These are phyloP conservation scores for Cicer bijugum DNA, from an alignment of 306 rosid genomes.

Conservation along the genomic window DNA sequence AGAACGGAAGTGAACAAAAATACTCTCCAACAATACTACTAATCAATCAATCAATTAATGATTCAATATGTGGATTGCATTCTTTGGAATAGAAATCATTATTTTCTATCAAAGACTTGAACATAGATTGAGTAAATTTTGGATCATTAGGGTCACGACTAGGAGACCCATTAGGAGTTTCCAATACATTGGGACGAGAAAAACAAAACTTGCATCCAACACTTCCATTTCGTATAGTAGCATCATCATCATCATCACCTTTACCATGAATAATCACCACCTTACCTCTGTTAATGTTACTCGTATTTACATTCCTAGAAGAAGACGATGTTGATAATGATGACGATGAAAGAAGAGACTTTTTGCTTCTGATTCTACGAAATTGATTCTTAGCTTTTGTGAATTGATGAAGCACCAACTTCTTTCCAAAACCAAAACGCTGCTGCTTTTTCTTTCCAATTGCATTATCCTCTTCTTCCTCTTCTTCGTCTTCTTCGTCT, in stretches of 20 bases:
- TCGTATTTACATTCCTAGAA: slow-evolving; percentile 28
- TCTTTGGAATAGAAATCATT: slow-evolving; percentile 75
- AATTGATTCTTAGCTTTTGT: slow-evolving; percentile 52
- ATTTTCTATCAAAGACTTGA: slow-evolving; percentile 63
- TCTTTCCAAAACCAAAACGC: slow-evolving; percentile 43
- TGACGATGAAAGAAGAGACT: slow-evolving; percentile 41
- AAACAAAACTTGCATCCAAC: slow-evolving; percentile 70
- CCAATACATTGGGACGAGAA: slow-evolving; percentile 53
- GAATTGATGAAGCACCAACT: slow-evolving; percentile 51
- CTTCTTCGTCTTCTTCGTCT: slow-evolving; percentile 50
- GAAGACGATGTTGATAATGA: slow-evolving; percentile 28
- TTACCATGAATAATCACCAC: slow-evolving; percentile 27
- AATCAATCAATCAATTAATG: slow-evolving; percentile 30
- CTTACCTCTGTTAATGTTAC: slow-evolving; percentile 45
- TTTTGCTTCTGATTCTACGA: slow-evolving; percentile 44
- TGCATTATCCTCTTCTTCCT: slow-evolving; percentile 34
- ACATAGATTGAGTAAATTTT: slow-evolving; percentile 58
- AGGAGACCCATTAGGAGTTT: slow-evolving; percentile 53
- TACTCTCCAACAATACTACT: slow-evolving; percentile 37
- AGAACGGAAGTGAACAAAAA: slow-evolving; percentile 23
- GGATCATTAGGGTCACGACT: slow-evolving; percentile 64
- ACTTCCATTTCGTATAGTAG: slow-evolving; percentile 32
- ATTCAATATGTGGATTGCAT: slow-evolving; percentile 68
- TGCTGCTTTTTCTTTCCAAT: slow-evolving; percentile 45
- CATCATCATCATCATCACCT: slow-evolving; percentile 30